Base-by-base conservation (phyloP, 495 filamentous ascomycete genomes). In the Aspergillus sclerotiicarbonarius region DNA sequence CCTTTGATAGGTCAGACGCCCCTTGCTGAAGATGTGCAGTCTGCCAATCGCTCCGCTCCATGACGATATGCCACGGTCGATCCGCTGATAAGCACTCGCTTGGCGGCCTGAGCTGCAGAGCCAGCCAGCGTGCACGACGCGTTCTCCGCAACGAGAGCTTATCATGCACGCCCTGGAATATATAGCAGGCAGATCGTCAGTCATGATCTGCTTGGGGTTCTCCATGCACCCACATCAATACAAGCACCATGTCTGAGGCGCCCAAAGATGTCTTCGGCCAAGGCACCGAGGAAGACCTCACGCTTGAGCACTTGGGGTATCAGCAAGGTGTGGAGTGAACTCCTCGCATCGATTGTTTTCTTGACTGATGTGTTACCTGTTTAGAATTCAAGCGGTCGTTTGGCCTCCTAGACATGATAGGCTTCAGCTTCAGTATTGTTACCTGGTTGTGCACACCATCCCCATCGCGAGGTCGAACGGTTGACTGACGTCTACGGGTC, bases 391-490 rank as follows among this genome's bases (percentile, higher is more conserved):
- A 82, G 59, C 76, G 82, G 13, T 79, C 79, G 9, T 85, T 83
- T 53, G 74, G 82, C n/a, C 59, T 84, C 44, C 62, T 85, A 33
- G 80, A 79, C 48, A 85, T 85, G 81, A 72, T 85, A 48, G 82
- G 81, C 4, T 84, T 85, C 66, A 78, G 73, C 52, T 84, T 85
- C 66, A 80, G 75, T 52, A 79, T 85, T 46, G 81, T 85, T n/a
- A 82, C 80, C 46, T 75, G 73, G 77, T 79, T 53, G 54, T 67
- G 33, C 29, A n/a, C 41, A 35, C 16, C 12, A 15, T 35, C 8
- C 8, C 35, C 25, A 0, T 2, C 19, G 5, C 9, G 13, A 6
- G 32, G 4, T n/a, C 16, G 37, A 21, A 29, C 31, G 1, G 8
- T 37, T 18, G n/a, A 29, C 54, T 60, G 31, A 52, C 53, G 47